These are phyloP conservation scores for Gossypium lobatum DNA, from an alignment of 441 rosid genomes.

Conservation along the genomic window DNA sequence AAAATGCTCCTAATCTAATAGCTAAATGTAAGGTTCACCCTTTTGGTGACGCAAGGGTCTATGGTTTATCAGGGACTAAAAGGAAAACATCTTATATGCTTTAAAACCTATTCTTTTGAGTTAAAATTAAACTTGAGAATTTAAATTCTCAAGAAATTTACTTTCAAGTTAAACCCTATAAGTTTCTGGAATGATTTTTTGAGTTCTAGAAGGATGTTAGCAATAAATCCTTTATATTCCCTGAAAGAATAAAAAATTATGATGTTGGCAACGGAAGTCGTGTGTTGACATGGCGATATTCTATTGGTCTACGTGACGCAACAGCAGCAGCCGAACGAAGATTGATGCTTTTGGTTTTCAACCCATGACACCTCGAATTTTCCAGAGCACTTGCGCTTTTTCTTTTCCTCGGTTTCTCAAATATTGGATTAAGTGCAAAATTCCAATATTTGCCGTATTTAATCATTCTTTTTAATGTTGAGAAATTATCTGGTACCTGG, in stretches of 20 bases:
- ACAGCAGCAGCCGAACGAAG: background rate
- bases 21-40: background rate
- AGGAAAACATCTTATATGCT: no score
- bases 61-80: no score
- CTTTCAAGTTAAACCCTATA: no score
- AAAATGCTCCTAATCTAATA: background rate
- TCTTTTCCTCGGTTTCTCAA: background rate
- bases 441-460: background rate
- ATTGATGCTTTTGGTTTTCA: background rate
- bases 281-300: background rate
- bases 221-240: no score
- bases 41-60: no score
- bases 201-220: no score
- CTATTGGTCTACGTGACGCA: constrained; percentile 8
- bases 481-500: background rate
- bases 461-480: background rate
- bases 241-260: no score
- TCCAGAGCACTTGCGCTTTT: background rate
- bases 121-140: no score
- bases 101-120: no score
- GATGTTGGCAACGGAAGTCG: background rate
- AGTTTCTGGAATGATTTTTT: no score
- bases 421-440: background rate
- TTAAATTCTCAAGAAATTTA: no score
- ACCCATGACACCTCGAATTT: background rate